Conservation (phyloP, 2,329 filamentous ascomycete species). For the Parasarocladium wereldwijsianum region DNA sequence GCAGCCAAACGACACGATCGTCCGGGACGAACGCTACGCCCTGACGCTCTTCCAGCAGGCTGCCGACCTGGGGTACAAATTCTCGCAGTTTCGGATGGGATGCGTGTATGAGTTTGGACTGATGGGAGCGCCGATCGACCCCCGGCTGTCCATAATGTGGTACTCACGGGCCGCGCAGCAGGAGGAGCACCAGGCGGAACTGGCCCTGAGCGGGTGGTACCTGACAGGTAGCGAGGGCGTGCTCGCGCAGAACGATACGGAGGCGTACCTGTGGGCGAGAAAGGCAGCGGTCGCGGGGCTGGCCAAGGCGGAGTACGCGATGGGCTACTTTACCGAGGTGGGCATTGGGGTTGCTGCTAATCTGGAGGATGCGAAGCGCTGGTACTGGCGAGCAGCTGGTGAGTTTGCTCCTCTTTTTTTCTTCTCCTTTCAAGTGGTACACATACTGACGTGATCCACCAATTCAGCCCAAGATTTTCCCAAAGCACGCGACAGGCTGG, state of each 20-base stretch:
- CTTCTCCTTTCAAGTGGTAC: conserved; percentile 3
- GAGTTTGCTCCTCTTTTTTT: conserved; percentile 27
- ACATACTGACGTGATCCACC: conserved; percentile 14
- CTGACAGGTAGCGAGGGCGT: conserved; percentile 81
- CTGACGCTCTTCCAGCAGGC: conserved; percentile 72
- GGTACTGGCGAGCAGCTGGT: conserved; percentile 97
- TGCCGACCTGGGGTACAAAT: conserved; percentile 83
- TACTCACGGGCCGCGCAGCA: conserved; percentile 85
- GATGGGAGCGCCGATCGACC: conserved; percentile 69
- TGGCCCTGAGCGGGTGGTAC: conserved; percentile 83
- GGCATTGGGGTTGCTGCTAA: conserved; percentile 81
- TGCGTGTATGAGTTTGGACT: conserved; percentile 81
- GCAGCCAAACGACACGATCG: conserved; percentile 53
- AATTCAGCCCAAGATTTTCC: conserved; percentile 75
- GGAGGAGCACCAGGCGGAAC: conserved; percentile 85
- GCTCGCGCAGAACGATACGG: conserved; percentile 80
- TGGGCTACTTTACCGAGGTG: conserved; percentile 92
- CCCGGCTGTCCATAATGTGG: conserved; percentile 78
- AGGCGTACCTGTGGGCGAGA: conserved; percentile 92
- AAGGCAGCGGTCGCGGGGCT: conserved; percentile 82
- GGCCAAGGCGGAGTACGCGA: conserved; percentile 91
- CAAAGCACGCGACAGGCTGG: conserved; percentile 81
- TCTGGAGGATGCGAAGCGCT: conserved; percentile 88
- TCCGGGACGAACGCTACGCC: conserved; percentile 72
- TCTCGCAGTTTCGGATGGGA: conserved; percentile 81